These are phyloP conservation scores for Quercus robur DNA, from an alignment of 306 rosid species.

Conservation along the genomic window DNA sequence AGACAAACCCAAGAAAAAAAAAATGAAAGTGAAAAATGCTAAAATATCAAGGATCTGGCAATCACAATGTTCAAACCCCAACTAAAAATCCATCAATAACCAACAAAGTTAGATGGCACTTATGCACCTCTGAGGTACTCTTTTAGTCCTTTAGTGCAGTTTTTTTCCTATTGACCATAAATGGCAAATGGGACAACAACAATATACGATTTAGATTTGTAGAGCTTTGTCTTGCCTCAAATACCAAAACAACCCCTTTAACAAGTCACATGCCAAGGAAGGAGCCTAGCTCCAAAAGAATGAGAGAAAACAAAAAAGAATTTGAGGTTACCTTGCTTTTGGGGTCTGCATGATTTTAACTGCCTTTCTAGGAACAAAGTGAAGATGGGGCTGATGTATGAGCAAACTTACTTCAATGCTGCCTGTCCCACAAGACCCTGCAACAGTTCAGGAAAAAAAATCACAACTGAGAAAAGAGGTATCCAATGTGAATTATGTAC, in stretches of 20 bases:
- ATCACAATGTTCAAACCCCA: not conserved
- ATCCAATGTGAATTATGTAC: constrained; percentile 62
- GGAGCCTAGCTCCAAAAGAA: constrained; percentile 9
- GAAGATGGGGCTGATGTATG: constrained; percentile 25
- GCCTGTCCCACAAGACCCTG: constrained; percentile 72
- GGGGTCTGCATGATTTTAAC: constrained; percentile 84
- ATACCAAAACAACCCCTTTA: not conserved
- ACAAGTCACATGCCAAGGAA: constrained; percentile 15
- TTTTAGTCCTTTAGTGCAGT: not conserved
- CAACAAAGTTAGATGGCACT: not conserved
- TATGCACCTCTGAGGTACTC: not conserved
- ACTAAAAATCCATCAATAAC: not conserved
- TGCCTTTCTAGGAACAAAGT: constrained; percentile 28
- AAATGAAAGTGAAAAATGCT: not conserved
- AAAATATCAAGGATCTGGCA: not conserved
- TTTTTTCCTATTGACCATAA: not conserved
- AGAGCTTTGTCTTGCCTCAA: not conserved
- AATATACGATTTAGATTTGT: not conserved
- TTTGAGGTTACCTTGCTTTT: constrained; percentile 74
- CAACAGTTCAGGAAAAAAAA: constrained; percentile 30
- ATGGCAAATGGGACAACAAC: not conserved
- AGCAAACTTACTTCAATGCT: constrained; percentile 54
- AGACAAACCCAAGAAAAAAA: constrained; percentile 18
- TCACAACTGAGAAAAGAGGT: constrained; percentile 47
- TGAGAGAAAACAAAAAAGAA: constrained; percentile 14